phyloP scores from a whole-genome alignment of 345 rosid species.

The Bruguiera parviflora region DNA sequence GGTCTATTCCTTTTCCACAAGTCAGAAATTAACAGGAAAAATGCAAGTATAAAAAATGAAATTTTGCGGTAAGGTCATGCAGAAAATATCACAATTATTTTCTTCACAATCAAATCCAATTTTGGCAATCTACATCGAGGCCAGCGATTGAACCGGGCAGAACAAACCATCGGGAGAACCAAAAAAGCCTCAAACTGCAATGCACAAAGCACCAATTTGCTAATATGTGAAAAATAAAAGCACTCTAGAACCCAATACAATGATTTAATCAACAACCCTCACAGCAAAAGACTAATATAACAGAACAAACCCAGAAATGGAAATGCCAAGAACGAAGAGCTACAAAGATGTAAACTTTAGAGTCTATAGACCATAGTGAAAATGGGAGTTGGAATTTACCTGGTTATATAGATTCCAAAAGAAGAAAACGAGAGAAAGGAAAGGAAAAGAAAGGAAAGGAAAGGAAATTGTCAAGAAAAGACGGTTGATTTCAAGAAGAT shows the following conservation, averaged over 20 bases:
- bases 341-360: neutral
- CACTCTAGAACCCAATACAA: too few species aligned
- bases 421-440: constrained; percentile 40
- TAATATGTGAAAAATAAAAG: too few species aligned
- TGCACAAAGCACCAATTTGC: too few species aligned
- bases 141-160: neutral
- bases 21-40: neutral
- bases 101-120: neutral
- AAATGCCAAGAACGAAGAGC: neutral
- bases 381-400: neutral
- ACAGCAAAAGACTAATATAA: neutral
- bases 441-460: too few species aligned
- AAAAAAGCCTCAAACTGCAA: too few species aligned
- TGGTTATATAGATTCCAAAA: constrained; percentile 21
- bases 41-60: neutral
- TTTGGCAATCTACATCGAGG: neutral
- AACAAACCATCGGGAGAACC: constrained; percentile 3
- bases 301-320: constrained; percentile 23
- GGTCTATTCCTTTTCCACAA: constrained; percentile 3
- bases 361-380: neutral
- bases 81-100: neutral
- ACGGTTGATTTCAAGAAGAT: constrained; percentile 26
- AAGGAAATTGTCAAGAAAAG: neutral
- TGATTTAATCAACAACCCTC: neutral
- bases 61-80: neutral